phyloP scores from a whole-genome alignment of 208 protist genomes.

The Wallacemonas sp. region DNA sequence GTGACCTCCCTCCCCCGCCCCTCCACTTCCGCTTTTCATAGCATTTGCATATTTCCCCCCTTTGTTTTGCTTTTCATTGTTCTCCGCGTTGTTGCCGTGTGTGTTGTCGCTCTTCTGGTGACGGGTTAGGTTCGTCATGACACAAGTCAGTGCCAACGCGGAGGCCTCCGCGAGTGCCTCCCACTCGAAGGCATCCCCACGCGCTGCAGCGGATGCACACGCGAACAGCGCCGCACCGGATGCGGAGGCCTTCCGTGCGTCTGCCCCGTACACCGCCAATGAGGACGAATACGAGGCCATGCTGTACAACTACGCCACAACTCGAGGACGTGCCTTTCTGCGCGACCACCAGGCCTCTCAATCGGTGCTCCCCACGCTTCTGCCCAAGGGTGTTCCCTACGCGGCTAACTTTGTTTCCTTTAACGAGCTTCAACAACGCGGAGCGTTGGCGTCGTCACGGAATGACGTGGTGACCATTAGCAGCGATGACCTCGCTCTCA shows the following conservation, averaged over 20 bases:
- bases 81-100: slow-evolving; percentile 6
- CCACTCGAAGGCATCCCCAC: neutral
- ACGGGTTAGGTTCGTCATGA: too few species aligned
- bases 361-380: slow-evolving; percentile 58
- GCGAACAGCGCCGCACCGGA: slow-evolving; percentile 5
- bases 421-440: slow-evolving; percentile 64
- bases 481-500: slow-evolving; percentile 65
- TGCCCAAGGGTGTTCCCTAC: slow-evolving; percentile 85
- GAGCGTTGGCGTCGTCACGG: slow-evolving; percentile 44
- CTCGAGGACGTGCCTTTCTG: slow-evolving; percentile 62
- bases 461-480: slow-evolving; percentile 77
- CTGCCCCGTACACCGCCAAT: neutral
- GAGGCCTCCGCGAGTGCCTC: neutral
- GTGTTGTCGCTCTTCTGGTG: too few species aligned
- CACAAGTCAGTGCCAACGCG: neutral
- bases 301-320: slow-evolving; percentile 76
- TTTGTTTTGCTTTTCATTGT: slow-evolving; percentile 10
- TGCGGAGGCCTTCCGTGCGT: slow-evolving; percentile 1
- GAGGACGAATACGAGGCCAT: slow-evolving; percentile 27
- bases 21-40: slow-evolving; percentile 15
- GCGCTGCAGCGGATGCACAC: neutral
- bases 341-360: slow-evolving; percentile 48
- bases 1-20: neutral
- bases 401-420: slow-evolving; percentile 89
- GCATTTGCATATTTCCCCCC: slow-evolving; percentile 1